Conservation (phyloP, 139 green algal species). For the Chlorokybus atmophyticus region DNA sequence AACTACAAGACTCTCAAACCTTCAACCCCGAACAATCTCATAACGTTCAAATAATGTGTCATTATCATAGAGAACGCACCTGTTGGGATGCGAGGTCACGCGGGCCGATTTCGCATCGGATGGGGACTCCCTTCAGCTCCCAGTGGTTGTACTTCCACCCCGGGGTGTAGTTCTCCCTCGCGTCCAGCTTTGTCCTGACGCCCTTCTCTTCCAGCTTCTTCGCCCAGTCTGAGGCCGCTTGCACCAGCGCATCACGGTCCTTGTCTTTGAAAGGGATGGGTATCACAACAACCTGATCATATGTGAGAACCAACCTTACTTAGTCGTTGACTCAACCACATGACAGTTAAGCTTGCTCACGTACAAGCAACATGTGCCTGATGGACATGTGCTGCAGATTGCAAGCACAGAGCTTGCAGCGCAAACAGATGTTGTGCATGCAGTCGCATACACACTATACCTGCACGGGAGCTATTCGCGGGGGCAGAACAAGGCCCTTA, state of each 20-base stretch:
- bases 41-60: no score
- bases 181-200: conserved; percentile 64
- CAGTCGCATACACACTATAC: no score
- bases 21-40: no score
- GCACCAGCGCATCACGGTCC: conserved; percentile 10
- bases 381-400: no score
- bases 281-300: conserved; percentile 29
- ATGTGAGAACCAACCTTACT: no score
- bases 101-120: conserved; percentile 86
- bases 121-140: conserved; percentile 89
- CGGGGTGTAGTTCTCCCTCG: conserved; percentile 88
- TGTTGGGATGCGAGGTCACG: conserved; percentile 73
- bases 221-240: conserved; percentile 11
- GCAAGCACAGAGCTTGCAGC: no score
- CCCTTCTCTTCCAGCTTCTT: conserved; percentile 34
- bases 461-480: conserved; percentile 68
- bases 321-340: no score
- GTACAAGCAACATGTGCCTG: no score
- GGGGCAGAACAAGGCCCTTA: conserved; percentile 91
- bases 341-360: no score
- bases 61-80: conserved; percentile 31
- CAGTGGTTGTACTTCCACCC: conserved; percentile 99
- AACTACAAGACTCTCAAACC: no score
- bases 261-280: conserved; percentile 38
- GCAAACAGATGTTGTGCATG: no score